Conservation (phyloP, 2,329 filamentous ascomycete species). For the Nannizziopsis barbatae region DNA sequence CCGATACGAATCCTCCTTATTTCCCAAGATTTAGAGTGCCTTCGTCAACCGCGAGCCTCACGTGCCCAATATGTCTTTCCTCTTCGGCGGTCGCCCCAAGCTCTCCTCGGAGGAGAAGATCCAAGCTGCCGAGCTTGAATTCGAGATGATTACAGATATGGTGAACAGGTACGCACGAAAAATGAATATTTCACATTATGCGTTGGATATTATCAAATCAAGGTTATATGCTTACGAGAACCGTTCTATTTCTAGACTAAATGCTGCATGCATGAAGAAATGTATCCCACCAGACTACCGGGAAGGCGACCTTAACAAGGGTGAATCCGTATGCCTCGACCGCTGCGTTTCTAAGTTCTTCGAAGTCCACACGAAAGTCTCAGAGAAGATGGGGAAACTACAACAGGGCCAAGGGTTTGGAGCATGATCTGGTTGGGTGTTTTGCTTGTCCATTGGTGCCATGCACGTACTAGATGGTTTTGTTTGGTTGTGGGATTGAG, state of each 20-base stretch:
- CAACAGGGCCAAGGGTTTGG: slow-evolving; percentile 57
- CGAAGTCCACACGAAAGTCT: slow-evolving; percentile 95
- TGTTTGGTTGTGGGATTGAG: neutral
- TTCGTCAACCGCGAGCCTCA: neutral
- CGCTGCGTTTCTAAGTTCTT: slow-evolving; percentile 98
- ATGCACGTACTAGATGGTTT: neutral
- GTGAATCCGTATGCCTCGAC: slow-evolving; percentile 95
- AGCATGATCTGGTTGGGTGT: slow-evolving; percentile 30
- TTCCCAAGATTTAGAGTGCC: too few species aligned
- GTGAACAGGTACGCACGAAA: slow-evolving; percentile 67
- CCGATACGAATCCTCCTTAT: too few species aligned
- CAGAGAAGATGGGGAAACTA: slow-evolving; percentile 95
- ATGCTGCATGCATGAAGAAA: slow-evolving; percentile 83
- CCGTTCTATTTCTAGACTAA: slow-evolving; percentile 44
- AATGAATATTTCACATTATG: too few species aligned
- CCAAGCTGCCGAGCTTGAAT: slow-evolving; percentile 87
- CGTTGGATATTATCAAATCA: too few species aligned
- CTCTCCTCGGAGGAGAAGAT: slow-evolving; percentile 95
- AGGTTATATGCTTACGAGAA: neutral
- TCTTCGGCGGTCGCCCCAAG: slow-evolving; percentile 63
- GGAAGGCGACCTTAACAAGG: slow-evolving; percentile 95
- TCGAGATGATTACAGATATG: slow-evolving; percentile 96
- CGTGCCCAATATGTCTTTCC: slow-evolving; percentile 53
- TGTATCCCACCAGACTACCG: slow-evolving; percentile 88
- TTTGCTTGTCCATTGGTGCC: neutral